phyloP scores from a whole-genome alignment of 2,329 filamentous ascomycete genomes.

The Ampelomyces quisqualis region DNA sequence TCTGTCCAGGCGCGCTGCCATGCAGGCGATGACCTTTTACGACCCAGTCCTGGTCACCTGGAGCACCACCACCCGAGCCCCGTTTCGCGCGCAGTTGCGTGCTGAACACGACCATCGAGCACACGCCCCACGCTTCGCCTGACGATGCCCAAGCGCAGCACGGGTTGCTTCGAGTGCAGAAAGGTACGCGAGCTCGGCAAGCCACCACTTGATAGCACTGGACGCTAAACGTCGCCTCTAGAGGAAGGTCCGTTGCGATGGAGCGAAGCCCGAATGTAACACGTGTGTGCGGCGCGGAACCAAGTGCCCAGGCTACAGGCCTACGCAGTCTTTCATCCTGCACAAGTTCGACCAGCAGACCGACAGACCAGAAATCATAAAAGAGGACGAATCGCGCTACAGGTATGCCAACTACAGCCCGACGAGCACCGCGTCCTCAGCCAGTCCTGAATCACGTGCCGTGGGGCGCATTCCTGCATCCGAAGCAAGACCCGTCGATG shows the following conservation, averaged over 20 bases:
- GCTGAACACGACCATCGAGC: constrained; percentile 5
- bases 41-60: background rate
- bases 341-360: constrained; percentile 36
- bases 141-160: constrained; percentile 41
- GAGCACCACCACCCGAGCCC: background rate
- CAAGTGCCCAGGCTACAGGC: constrained; percentile 41
- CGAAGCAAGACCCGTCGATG: constrained; percentile 16
- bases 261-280: constrained; percentile 39
- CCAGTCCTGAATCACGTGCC: constrained; percentile 4
- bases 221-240: constrained; percentile 9
- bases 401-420: constrained; percentile 30
- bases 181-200: constrained; percentile 22
- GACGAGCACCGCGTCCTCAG: constrained; percentile 5
- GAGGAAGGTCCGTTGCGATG: constrained; percentile 43
- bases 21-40: constrained; percentile 5
- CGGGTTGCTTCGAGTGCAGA: constrained; percentile 42
- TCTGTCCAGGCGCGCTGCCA: constrained; percentile 1
- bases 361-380: constrained; percentile 35
- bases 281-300: constrained; percentile 38
- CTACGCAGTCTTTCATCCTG: constrained; percentile 38
- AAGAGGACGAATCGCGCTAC: constrained; percentile 40
- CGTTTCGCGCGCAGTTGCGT: background rate
- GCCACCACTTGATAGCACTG: constrained; percentile 7
- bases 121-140: constrained; percentile 8
- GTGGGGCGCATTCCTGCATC: constrained; percentile 15